Evolutionary conservation across 352 stramenopile genomes (phyloP).

Genomic region (Poterioochromonas sp.): DNA sequence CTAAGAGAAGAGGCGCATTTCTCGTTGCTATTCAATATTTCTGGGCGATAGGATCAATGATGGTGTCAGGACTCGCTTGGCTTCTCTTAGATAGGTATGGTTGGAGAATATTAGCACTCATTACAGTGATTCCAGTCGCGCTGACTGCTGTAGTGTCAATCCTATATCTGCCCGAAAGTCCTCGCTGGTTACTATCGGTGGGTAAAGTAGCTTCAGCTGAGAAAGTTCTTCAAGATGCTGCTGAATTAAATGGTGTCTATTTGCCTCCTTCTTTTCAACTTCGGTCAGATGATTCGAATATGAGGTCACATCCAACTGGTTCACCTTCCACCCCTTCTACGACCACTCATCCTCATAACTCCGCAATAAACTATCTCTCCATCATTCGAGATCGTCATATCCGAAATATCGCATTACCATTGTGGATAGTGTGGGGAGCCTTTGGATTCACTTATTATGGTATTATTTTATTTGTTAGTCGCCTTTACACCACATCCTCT

Average conservation of each 20-base stretch:
- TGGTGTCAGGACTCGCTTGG: background rate
- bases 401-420: background rate
- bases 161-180: constrained; percentile 6
- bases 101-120: background rate
- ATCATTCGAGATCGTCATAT: background rate
- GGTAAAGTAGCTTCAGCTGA: background rate
- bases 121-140: constrained; percentile 5
- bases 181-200: background rate
- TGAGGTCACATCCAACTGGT: no score
- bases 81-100: background rate
- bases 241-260: background rate
- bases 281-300: no score
- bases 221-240: background rate
- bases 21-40: constrained; percentile 17
- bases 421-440: background rate
- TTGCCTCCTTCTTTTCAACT: background rate
- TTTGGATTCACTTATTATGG: constrained; percentile 30
- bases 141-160: background rate
- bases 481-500: background rate
- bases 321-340: no score
- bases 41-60: constrained; percentile 13
- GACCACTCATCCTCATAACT: background rate
- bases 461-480: constrained; percentile 3
- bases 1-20: background rate
- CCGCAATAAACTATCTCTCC: background rate